These are phyloP conservation scores for Ceratocystis variospora DNA, from an alignment of 2,329 filamentous ascomycete species.

Conservation along the genomic window DNA sequence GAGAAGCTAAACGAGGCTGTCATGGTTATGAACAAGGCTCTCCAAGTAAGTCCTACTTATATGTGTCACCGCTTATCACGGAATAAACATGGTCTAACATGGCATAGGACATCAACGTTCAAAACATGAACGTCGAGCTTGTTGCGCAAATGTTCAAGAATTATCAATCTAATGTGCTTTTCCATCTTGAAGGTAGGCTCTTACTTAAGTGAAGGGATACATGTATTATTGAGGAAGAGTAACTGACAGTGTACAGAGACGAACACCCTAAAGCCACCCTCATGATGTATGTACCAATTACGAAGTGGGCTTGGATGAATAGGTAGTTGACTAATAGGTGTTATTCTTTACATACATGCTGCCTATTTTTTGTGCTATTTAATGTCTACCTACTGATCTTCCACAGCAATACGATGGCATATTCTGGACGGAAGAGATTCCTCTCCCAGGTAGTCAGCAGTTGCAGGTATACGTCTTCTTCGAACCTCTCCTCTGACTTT, in stretches of 20 bases:
- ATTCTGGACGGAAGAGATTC: too few relatives aligned
- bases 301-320: not conserved
- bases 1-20: slow-evolving; percentile 96
- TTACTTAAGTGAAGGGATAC: not conserved
- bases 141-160: slow-evolving; percentile 99
- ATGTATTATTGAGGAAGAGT: slow-evolving; percentile 13
- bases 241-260: slow-evolving; percentile 44
- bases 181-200: slow-evolving; percentile 77
- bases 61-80: not conserved
- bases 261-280: slow-evolving; percentile 67
- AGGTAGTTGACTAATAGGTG: not conserved
- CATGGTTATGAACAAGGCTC: slow-evolving; percentile 78
- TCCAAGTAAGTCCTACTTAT: slow-evolving; percentile 47
- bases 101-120: slow-evolving; percentile 79
- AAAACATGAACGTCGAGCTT: slow-evolving; percentile 97
- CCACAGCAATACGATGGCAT: too few relatives aligned
- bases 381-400: too few relatives aligned
- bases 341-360: not conserved
- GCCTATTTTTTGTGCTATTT: too few relatives aligned
- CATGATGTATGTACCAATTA: slow-evolving; percentile 29
- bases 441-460: too few relatives aligned
- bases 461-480: too few relatives aligned
- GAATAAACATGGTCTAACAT: not conserved
- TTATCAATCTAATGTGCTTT: slow-evolving; percentile 94
- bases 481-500: too few relatives aligned